Evolutionary conservation across 2,329 filamentous ascomycete genomes (phyloP).

Genomic region (Penicillium decumbens): DNA sequence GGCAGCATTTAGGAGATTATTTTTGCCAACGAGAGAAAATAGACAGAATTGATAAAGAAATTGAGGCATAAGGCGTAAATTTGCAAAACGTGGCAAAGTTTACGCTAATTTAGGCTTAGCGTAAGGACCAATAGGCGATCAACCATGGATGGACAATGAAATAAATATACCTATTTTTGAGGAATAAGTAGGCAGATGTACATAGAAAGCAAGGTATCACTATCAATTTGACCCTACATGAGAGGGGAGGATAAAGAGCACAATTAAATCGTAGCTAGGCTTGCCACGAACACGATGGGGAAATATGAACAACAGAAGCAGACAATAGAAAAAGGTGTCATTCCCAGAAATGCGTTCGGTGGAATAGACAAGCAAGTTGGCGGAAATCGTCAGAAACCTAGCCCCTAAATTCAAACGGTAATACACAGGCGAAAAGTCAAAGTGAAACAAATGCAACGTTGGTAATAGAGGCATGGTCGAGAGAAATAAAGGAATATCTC

Average conservation of each 20-base stretch:
- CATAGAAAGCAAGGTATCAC: slow-evolving; percentile 5
- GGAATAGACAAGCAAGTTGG: slow-evolving; percentile 1
- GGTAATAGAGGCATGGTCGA: background rate
- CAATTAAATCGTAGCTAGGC: background rate
- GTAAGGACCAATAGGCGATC: background rate
- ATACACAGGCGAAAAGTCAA: slow-evolving; percentile 10
- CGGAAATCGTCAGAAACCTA: background rate
- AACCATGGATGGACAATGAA: background rate
- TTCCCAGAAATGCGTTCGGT: background rate
- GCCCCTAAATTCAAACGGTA: slow-evolving; percentile 1
- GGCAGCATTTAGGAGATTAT: no score
- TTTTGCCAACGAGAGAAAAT: background rate
- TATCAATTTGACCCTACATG: slow-evolving; percentile 14
- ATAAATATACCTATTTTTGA: background rate
- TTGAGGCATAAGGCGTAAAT: background rate
- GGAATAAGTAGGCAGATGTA: background rate
- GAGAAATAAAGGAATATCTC: slow-evolving; percentile 9
- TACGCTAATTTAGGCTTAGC: background rate
- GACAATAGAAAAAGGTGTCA: slow-evolving; percentile 2
- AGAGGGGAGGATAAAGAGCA: background rate
- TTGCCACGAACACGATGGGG: slow-evolving; percentile 4
- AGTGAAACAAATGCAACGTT: slow-evolving; percentile 1
- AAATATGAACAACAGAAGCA: slow-evolving; percentile 14
- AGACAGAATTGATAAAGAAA: background rate
- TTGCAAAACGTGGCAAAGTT: background rate